Evolutionary conservation across 2,329 filamentous ascomycete species (phyloP), one percentile per base, ranked within the genome.

Genomic region (Immersiporthe knoxdaviesiana): DNA sequence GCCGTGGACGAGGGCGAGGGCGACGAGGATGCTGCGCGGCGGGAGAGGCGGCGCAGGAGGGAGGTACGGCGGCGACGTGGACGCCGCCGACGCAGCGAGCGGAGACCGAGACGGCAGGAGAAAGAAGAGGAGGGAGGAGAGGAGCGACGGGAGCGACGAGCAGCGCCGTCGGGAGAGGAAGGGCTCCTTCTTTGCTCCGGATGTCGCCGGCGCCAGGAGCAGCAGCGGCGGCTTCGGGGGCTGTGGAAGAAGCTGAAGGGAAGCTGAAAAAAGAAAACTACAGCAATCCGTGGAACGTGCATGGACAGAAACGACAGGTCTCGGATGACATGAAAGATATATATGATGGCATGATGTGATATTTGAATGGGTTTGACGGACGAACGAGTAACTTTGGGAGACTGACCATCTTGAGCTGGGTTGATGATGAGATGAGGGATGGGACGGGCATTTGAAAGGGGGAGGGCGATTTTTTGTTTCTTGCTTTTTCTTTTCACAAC

Each of bases 241-340:
- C 72, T 87, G 86, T 89, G 87, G 87, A 85, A 80, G 79, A 88
- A 87, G 79, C 76, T 87, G 65, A 83, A 83, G 3, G 75, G 76
- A 27, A 71, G 60, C 41, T 75, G 5, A n/a, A 11, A 2, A 1
- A 44, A 44, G 1, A 5, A 21, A 44, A n/a, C 1, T 4, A 7
- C 10, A 18, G 12, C 18, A 52, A 70, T 64, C 21, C 7, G 11
- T 27, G 60, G 63, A 68, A 24, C 41, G 27, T 7, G 52, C 12
- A 39, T 39, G 56, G 56, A 60, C 56, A 24, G 35, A 60, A 37
- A n/a, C 18, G 35, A 37, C 27, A 60, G 11, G 6, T 60, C 2
- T 21, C 7, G 56, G 44, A 47, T n/a, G 44, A n/a, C 21, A 47
- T 47, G 18, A 47, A 47, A 47, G 44, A 47, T 21, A 47, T n/a